Conservation (phyloP, 805 yeast species). For the Cyberlindnera maclurae region DNA sequence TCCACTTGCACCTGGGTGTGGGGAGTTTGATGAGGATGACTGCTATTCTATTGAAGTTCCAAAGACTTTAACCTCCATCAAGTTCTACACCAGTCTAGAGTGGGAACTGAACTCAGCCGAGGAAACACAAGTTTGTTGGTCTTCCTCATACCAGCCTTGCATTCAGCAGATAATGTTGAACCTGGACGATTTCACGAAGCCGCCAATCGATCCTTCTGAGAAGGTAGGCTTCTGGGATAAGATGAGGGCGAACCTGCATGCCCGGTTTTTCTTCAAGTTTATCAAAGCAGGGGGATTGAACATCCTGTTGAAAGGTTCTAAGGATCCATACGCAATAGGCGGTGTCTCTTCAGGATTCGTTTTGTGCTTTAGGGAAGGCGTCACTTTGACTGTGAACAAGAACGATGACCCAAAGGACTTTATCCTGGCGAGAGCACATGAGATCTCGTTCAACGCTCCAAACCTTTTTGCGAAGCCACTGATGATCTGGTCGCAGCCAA, state of each 20-base stretch:
- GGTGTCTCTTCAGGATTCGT: constrained; percentile 71
- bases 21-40: constrained; percentile 29
- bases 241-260: constrained; percentile 68
- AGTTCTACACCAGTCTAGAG: constrained; percentile 56
- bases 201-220: constrained; percentile 80
- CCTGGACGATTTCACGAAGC: constrained; percentile 80
- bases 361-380: constrained; percentile 60
- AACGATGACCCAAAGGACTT: constrained; percentile 63
- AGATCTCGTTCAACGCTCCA: constrained; percentile 67
- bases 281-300: constrained; percentile 43
- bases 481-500: constrained; percentile 52
- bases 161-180: constrained; percentile 72
- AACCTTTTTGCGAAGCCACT: constrained; percentile 53
- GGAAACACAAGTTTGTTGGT: constrained; percentile 75
- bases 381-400: constrained; percentile 54
- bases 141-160: constrained; percentile 77
- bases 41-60: constrained; percentile 58
- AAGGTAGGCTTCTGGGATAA: constrained; percentile 94
- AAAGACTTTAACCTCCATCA: constrained; percentile 70
- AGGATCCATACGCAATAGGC: constrained; percentile 69
- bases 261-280: constrained; percentile 50
- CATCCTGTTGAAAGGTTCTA: constrained; percentile 63
- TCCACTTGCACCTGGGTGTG: constrained; percentile 48
- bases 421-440: constrained; percentile 53
- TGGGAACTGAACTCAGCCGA: constrained; percentile 46